Percentiles rank a stretch among this genome's conserved stretches.
phyloP scores from a whole-genome alignment of 176 grass and related monocot species.

The Elymus sibiricus region DNA sequence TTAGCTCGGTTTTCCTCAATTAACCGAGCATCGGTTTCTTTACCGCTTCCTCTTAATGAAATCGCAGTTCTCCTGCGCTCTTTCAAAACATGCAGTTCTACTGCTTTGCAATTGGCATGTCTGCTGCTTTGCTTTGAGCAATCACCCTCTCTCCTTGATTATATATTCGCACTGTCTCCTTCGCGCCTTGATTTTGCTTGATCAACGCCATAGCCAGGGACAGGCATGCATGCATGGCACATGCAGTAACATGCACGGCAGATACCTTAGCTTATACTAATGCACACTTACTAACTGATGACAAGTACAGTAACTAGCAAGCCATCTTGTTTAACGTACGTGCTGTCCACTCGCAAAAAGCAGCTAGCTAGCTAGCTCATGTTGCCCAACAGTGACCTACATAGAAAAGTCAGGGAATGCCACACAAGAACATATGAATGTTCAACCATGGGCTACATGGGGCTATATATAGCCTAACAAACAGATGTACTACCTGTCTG shows the following conservation, averaged over 20 bases:
- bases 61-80: too few relatives aligned
- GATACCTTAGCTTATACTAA: background rate
- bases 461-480: background rate
- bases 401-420: background rate
- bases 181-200: background rate
- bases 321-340: background rate
- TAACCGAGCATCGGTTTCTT: too few relatives aligned
- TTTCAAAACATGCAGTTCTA: background rate
- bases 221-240: background rate
- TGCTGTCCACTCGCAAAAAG: background rate
- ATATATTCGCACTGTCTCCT: background rate
- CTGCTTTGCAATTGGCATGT: slow-evolving; percentile 13
- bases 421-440: background rate
- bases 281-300: background rate
- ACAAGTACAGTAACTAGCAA: background rate
- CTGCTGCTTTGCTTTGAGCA: background rate
- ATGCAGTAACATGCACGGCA: background rate
- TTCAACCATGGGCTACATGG: background rate
- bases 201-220: background rate
- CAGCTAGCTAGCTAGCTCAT: background rate
- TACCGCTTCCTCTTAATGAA: too few relatives aligned
- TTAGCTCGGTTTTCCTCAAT: too few relatives aligned
- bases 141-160: background rate
- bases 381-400: background rate
- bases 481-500: background rate